Base-by-base conservation (phyloP, 164 flowering plant genomes). In the Houttuynia cordata region DNA sequence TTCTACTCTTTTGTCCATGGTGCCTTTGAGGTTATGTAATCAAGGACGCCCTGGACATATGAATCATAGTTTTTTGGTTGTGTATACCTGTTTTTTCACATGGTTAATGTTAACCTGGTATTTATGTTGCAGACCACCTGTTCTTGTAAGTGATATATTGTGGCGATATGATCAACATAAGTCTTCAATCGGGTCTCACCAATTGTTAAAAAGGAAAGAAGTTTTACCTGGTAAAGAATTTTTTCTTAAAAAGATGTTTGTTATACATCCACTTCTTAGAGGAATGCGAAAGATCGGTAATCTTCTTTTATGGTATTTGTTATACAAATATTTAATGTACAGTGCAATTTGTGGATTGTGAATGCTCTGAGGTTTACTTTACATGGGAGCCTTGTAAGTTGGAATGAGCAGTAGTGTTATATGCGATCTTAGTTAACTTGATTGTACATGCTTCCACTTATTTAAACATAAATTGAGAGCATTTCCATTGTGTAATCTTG, bases 141-240 rank as follows among this genome's bases (percentile, higher is more conserved):
- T 84, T 62, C 87, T 88, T 61, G 86, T 88, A 51, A 84, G 88
- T 75, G 96, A 88, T 74, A 74, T 86, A 24, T 66, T 88, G 52
- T 81, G 82, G 81, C 84, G 86, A 60, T 72, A 66, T 74, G 90
- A 81, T 67, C 83, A 76, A 39, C 72, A 68, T 74, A 74, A 76
- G 30, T 60, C 82, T 66, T 73, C 77, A 24, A 54, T 68, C 22
- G 55, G 58, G 41, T 66, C 88, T 21, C 77, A 80, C 57, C 81
- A 79, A 57, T 49, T 88, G 62, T 58, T 84, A 55, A 79, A 71
- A 65, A 79, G 82, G 67, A 68, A 63, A 57, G 86, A 83, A 57
- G 68, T 68, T 64, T 67, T 76, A 34, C 67, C 79, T 64, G 94
- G 96, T 89, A 70, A 34, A 53, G 10, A 23, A 49, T 42, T 41